Conservation (phyloP, 768 basidiomycete genomes). For the Tulasnella sp. region DNA sequence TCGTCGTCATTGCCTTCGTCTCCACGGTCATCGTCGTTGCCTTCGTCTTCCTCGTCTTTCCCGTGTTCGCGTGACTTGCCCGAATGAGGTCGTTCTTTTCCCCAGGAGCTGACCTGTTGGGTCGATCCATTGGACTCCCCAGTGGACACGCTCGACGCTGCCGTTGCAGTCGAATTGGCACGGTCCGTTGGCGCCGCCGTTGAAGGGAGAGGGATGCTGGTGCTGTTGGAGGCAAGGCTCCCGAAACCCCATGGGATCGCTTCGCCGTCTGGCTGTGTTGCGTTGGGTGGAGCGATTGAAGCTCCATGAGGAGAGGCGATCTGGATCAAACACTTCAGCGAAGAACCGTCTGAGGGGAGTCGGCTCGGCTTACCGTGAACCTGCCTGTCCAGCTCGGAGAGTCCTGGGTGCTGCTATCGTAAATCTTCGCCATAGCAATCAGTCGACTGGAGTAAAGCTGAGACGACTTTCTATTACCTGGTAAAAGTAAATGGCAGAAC, state of each 20-base stretch:
- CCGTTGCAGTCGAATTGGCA: not conserved
- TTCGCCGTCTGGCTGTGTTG: constrained; percentile 33
- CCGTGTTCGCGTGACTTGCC: not conserved
- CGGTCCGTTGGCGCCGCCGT: not conserved
- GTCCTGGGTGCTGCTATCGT: not conserved
- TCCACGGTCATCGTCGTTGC: not conserved
- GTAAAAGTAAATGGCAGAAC: constrained; percentile 38
- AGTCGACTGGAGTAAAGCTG: not conserved
- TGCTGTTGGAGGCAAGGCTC: not conserved
- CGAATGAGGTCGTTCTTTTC: not conserved
- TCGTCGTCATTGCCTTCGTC: not conserved
- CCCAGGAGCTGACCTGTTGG: not conserved
- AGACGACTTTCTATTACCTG: constrained; percentile 27
- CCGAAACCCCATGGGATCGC: constrained; percentile 36
- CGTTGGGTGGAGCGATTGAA: constrained; percentile 27
- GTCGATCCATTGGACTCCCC: not conserved
- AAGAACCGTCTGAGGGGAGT: not conserved
- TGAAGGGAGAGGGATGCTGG: not conserved
- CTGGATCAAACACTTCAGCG: constrained; percentile 22
- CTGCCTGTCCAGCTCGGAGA: constrained; percentile 35
- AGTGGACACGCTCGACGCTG: not conserved
- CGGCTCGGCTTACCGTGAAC: constrained; percentile 31
- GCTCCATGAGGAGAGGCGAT: constrained; percentile 33
- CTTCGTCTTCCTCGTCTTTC: not conserved
- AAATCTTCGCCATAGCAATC: not conserved